Conservation (phyloP, 345 rosid species). For the Pelargonium nanum region DNA sequence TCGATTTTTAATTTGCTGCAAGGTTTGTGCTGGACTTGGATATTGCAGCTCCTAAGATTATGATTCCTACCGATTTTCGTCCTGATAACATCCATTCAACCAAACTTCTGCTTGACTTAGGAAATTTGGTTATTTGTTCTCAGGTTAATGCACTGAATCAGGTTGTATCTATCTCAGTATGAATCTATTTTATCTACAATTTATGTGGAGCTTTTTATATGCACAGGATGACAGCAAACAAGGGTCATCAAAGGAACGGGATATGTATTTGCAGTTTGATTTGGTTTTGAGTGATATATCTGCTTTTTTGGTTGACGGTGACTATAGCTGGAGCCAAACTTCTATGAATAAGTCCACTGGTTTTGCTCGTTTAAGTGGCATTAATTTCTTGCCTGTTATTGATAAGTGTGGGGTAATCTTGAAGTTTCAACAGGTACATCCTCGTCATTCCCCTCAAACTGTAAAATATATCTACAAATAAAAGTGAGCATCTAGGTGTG, state of each 20-base stretch:
- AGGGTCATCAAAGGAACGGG: conserved; percentile 40
- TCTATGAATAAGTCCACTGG: conserved; percentile 22
- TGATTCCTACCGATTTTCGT: conserved; percentile 83
- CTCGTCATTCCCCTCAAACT: conserved; percentile 8
- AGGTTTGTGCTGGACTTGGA: conserved; percentile 94
- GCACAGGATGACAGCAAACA: conserved; percentile 60
- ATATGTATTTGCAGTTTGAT: conserved; percentile 87
- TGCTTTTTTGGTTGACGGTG: conserved; percentile 93
- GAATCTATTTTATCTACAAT: conserved; percentile 1
- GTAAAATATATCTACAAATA: conserved; percentile 5
- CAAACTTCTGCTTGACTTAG: conserved; percentile 90
- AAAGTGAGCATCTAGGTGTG: not conserved
- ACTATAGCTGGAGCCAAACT: conserved; percentile 59
- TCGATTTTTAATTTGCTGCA: conserved; percentile 17
- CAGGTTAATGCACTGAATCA: conserved; percentile 37
- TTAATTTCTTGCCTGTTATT: conserved; percentile 70
- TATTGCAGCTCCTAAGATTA: conserved; percentile 97
- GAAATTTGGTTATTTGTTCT: conserved; percentile 81
- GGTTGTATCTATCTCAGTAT: conserved; percentile 4
- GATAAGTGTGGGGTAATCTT: conserved; percentile 85
- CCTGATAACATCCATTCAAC: conserved; percentile 64
- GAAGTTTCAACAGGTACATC: conserved; percentile 75
- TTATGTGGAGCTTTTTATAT: conserved; percentile 11
- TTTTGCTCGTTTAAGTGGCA: conserved; percentile 19
- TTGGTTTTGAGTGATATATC: conserved; percentile 85